Evolutionary conservation across 2,329 filamentous ascomycete genomes (phyloP).

Genomic region (Aureobasidium melanogenum): DNA sequence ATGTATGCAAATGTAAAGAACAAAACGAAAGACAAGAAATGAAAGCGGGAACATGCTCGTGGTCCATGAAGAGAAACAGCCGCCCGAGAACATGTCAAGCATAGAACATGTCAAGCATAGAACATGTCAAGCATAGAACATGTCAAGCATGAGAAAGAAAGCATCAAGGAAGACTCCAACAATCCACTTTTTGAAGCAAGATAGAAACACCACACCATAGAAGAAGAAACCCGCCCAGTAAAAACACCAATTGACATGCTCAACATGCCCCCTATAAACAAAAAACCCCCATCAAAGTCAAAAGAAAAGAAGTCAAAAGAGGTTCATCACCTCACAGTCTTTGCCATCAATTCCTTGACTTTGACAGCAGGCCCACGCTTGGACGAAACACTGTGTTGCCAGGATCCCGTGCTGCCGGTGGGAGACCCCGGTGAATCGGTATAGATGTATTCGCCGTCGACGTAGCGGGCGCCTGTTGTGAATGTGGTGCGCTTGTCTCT

Average conservation of each 20-base stretch:
- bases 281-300: background rate
- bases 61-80: background rate
- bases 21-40: background rate
- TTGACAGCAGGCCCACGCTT: background rate
- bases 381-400: background rate
- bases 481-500: conserved; percentile 86
- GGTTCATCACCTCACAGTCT: background rate
- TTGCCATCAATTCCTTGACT: conserved; percentile 6
- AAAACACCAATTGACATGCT: background rate
- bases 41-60: background rate
- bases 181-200: background rate
- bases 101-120: background rate
- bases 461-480: conserved; percentile 79
- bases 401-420: background rate
- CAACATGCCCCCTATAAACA: background rate
- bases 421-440: background rate
- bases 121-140: too few species aligned
- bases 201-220: background rate
- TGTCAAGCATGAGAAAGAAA: background rate
- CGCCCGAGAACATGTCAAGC: too few species aligned
- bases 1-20: background rate
- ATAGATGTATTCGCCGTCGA: conserved; percentile 93
- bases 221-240: too few species aligned
- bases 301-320: too few species aligned
- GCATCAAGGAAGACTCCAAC: background rate